Conservation (phyloP, 495 filamentous ascomycete genomes). For the Xylaria venustula region DNA sequence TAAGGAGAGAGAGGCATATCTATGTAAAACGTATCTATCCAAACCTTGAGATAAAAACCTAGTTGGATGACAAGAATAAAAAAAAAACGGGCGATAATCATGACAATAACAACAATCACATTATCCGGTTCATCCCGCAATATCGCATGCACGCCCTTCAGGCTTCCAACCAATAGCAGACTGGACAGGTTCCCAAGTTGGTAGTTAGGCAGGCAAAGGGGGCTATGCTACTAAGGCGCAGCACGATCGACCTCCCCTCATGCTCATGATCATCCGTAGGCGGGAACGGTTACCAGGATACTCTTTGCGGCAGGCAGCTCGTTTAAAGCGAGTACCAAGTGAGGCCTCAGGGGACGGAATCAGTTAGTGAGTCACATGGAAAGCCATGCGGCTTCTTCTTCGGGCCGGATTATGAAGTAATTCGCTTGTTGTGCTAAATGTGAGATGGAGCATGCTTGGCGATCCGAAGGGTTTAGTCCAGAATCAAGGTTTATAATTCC, state of each 20-base stretch:
- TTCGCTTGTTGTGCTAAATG: neutral
- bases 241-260: neutral
- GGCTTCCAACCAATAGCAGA: constrained; percentile 1
- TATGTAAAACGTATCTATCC: no score
- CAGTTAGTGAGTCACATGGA: neutral
- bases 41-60: no score
- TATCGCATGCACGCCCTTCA: no score
- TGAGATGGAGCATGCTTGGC: neutral
- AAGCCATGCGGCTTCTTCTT: neutral
- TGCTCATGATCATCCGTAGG: neutral
- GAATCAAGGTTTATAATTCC: neutral
- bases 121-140: no score
- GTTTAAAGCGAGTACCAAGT: neutral
- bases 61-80: no score
- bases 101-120: no score
- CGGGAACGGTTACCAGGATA: no score
- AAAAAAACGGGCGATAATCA: no score
- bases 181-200: constrained; percentile 2
- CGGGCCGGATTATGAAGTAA: neutral
- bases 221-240: constrained; percentile 14
- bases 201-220: constrained; percentile 15
- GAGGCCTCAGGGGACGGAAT: neutral
- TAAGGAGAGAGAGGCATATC: no score
- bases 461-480: neutral
- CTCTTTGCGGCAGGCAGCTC: no score